phyloP scores from a whole-genome alignment of 2,329 filamentous ascomycete genomes.

The Dryadomyces sulphureus region DNA sequence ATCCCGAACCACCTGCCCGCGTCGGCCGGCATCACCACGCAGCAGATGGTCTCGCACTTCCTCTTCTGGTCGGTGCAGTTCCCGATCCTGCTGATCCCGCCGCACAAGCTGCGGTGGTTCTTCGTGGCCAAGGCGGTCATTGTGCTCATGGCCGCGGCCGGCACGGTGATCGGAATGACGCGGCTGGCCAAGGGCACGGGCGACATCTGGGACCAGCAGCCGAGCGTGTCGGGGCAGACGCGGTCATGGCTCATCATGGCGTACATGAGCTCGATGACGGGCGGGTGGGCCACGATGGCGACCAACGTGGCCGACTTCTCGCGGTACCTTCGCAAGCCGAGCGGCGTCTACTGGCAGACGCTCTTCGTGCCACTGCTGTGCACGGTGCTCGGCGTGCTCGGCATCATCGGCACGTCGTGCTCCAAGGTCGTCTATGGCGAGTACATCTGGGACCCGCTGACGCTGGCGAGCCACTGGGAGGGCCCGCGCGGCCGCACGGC shows the following conservation, averaged over 20 bases:
- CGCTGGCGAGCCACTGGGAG: slow-evolving; percentile 9
- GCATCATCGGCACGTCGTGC: slow-evolving; percentile 26
- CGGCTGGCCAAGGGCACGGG: slow-evolving; percentile 21
- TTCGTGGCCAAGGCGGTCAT: slow-evolving; percentile 20
- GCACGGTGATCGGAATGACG: too few species aligned
- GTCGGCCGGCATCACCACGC: slow-evolving; percentile 17
- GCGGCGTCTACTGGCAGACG: slow-evolving; percentile 24
- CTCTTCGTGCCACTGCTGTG: slow-evolving; percentile 23
- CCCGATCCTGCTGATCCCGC: slow-evolving; percentile 15
- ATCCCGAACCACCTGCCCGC: slow-evolving; percentile 25
- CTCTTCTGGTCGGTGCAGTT: slow-evolving; percentile 13
- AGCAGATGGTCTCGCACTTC: slow-evolving; percentile 20
- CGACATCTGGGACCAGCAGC: slow-evolving; percentile 1
- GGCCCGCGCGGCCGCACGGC: slow-evolving; percentile 7
- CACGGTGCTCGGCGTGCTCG: slow-evolving; percentile 13
- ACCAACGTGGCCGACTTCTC: slow-evolving; percentile 31
- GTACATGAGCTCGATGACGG: slow-evolving; percentile 12
- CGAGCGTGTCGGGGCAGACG: not conserved
- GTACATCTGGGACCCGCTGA: slow-evolving; percentile 12
- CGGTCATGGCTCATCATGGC: slow-evolving; percentile 19
- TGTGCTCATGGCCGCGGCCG: slow-evolving; percentile 1
- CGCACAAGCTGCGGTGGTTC: slow-evolving; percentile 13
- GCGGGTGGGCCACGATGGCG: slow-evolving; percentile 28
- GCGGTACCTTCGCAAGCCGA: slow-evolving; percentile 20
- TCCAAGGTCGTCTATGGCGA: slow-evolving; percentile 25